Evolutionary conservation across 306 rosid genomes (phyloP), one percentile per base, ranked within the genome.

Genomic region (Cucumis cinereus): DNA sequence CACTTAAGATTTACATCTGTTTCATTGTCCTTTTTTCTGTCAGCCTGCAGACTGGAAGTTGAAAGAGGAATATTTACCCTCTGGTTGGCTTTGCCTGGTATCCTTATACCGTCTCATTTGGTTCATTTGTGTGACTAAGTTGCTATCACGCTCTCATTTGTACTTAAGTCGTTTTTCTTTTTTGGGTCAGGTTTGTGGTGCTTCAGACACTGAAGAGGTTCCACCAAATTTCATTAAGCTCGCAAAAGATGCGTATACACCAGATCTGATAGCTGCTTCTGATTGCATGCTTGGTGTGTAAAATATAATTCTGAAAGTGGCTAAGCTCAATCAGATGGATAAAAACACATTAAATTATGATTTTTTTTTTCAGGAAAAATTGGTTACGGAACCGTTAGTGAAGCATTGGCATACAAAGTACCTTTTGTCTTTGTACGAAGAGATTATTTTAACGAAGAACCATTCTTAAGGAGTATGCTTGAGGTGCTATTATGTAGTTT

Each of bases 381-480:
- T 83, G 99, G 99, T 80, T 94, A 94, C 56, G 99, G 99, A 61
- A 94, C 96, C 26, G 90, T 82, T 72, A 94, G 98, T 74, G 99
- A 94, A 85, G 93, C 99, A 74, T 84, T 94, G 82, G 92, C 97
- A 62, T 94, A 70, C 89, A 86, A 86, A 84, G 83, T 91, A 71
- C 97, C 99, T n/a, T 94, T 94, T 90, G 96, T 90, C 74, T 94
- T 94, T 83, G 99, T 94, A 55, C 90, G 99, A 45, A 86, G 99
- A 87, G 99, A 94, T 83, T 94, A 94, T 85, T 94, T 94, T 86
- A 94, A 94, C 53, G 99, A 94, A 86, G 99, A 94, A 73, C 99
- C 99, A 2, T 94, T 92, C 86, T 82, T 94, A 85, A 90, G 99
- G 87, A 94, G 89, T 90, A 91, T 94, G 99, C 97, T 92, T 62